Base-by-base conservation (phyloP, 306 rosid genomes). In the Dryas octopetala region DNA sequence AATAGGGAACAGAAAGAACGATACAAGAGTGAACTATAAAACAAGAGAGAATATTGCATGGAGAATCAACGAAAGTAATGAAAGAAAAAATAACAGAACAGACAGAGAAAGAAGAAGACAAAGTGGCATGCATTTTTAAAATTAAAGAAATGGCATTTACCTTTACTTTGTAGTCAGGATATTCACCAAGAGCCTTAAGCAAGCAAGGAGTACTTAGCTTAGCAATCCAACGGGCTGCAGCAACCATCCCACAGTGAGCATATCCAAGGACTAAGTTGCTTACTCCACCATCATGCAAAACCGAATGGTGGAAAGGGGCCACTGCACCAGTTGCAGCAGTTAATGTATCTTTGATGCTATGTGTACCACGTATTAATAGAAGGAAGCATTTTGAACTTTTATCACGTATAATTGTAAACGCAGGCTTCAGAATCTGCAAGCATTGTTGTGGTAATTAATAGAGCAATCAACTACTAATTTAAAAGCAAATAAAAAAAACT, bases 231-330 rank as follows among this genome's bases (percentile, higher is more conserved):
- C 97, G 92, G 72, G 97, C 98, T 63, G 98, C 97, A 79, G 97
- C 98, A 83, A 95, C 98, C 98, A 95, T 95, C 71, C 98, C 98
- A 74, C 94, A 95, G 74, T 95, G 98, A 32, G 98, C 98, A 85
- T 95, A 95, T 71, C 98, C 98, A 66, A 95, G 86, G 81, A 95
- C 86, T 70, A 95, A 83, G 83, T 95, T 95, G 88, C 93, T 90
- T 79, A 95, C 81, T 77, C 98, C 98, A 82, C 98, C 98, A 78
- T 91, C 98, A 77, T 85, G 91, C 83, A 91, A 75, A 82, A 91
- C 93, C 0, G 90, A 91, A 82, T 95, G 98, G 85, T 91, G 98
- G 81, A 95, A 95, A 53, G 98, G 98, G 78, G 88, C 96, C 59
- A 95, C 97, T 16, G 97, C 91, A 23, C 98, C 98, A 71, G 98